These are phyloP conservation scores for Bocquillonia castaneifolia DNA, from an alignment of 441 rosid genomes.

Conservation along the genomic window DNA sequence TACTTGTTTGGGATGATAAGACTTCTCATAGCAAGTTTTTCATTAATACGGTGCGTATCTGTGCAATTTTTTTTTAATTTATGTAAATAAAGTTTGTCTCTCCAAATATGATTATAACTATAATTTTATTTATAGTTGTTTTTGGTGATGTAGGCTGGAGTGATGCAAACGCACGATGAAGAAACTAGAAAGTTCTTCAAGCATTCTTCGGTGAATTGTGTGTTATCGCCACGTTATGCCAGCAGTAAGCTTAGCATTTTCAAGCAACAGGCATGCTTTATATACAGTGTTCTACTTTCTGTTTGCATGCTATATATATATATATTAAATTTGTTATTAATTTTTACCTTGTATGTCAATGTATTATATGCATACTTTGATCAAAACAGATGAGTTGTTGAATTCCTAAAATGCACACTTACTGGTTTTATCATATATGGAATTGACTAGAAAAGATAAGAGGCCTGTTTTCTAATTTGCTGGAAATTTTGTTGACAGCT, in stretches of 20 bases:
- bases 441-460: neutral
- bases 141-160: slow-evolving; percentile 50
- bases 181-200: slow-evolving; percentile 81
- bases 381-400: neutral
- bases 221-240: slow-evolving; percentile 80
- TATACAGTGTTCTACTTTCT: slow-evolving; percentile 28
- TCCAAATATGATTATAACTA: neutral
- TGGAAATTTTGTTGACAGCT: slow-evolving; percentile 1
- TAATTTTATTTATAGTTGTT: neutral
- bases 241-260: slow-evolving; percentile 96
- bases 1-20: slow-evolving; percentile 85
- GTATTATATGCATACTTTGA: too few species aligned
- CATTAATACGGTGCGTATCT: slow-evolving; percentile 50
- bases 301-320: neutral
- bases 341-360: neutral
- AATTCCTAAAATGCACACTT: neutral
- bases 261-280: slow-evolving; percentile 93
- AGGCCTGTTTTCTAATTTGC: neutral
- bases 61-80: neutral
- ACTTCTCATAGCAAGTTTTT: slow-evolving; percentile 72
- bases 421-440: neutral
- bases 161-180: slow-evolving; percentile 90
- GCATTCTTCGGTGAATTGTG: slow-evolving; percentile 80
- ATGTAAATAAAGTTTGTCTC: too few species aligned
- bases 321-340: neutral